A percentile compares a stretch with the other conserved stretches of the same genome.
These are phyloP conservation scores for Talaromyces albobiverticillius DNA, from an alignment of 2,329 filamentous ascomycete genomes.

Conservation along the genomic window DNA sequence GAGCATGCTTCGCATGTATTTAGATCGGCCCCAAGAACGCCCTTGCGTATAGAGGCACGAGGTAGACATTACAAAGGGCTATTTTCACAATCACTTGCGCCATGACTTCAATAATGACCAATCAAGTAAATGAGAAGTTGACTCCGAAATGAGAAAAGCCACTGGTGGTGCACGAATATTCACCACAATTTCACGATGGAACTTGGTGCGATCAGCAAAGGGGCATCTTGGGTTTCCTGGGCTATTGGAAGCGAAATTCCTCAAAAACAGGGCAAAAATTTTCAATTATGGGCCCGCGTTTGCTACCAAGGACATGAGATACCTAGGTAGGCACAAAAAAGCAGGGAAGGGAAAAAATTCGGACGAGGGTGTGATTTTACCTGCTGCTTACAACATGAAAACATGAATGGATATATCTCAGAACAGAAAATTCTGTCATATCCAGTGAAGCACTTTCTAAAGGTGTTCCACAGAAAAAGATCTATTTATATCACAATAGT, in stretches of 20 bases:
- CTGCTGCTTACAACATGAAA: not conserved
- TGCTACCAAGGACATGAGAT: no score
- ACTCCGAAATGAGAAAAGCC: not conserved
- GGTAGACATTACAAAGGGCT: not conserved
- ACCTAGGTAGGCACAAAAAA: no score
- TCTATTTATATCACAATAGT: no score
- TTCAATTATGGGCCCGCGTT: not conserved
- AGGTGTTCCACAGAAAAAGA: not conserved
- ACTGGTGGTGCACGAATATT: not conserved
- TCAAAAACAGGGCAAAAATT: not conserved
- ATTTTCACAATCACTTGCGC: no score
- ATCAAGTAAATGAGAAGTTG: not conserved
- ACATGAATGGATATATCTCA: not conserved
- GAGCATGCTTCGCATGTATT: not conserved
- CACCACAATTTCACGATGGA: not conserved
- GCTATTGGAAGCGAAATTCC: not conserved
- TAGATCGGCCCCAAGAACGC: not conserved
- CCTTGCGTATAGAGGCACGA: not conserved
- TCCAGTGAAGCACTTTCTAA: not conserved
- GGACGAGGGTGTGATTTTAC: not conserved
- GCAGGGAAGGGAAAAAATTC: not conserved
- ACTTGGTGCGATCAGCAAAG: not conserved
- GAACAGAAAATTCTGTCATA: not conserved
- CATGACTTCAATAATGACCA: no score
- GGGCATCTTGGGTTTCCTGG: not conserved